Conservation (phyloP, 768 basidiomycete genomes). For the Coprinopsis marcescibilis region DNA sequence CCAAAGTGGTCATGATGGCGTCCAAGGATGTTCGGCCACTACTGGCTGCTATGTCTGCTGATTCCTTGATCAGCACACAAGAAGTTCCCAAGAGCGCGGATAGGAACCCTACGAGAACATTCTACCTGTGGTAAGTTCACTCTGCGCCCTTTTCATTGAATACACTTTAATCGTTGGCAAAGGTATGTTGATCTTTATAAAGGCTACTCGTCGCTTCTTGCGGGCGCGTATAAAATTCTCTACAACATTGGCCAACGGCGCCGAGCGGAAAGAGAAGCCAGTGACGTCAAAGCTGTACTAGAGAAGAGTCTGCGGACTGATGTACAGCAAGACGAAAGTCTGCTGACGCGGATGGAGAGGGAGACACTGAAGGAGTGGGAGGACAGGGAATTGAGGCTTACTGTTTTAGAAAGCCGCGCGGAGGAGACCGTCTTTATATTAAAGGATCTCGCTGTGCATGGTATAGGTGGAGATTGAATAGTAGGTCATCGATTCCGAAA, state of each 20-base stretch:
- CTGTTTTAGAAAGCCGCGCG: slow-evolving; percentile 76
- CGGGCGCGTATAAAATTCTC: slow-evolving; percentile 82
- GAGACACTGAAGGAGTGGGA: slow-evolving; percentile 73
- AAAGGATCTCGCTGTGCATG: slow-evolving; percentile 62
- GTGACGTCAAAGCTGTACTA: slow-evolving; percentile 63
- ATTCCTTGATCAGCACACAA: slow-evolving; percentile 84
- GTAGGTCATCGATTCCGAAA: not conserved
- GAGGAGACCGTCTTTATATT: slow-evolving; percentile 89
- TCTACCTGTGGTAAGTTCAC: slow-evolving; percentile 77
- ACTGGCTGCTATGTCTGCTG: slow-evolving; percentile 70
- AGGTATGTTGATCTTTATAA: slow-evolving; percentile 90
- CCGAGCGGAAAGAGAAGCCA: slow-evolving; percentile 65
- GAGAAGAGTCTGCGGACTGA: slow-evolving; percentile 79
- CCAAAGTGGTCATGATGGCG: slow-evolving; percentile 90
- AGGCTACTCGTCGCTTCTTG: slow-evolving; percentile 72
- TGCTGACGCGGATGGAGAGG: slow-evolving; percentile 71
- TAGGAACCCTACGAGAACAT: slow-evolving; percentile 81
- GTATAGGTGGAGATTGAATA: slow-evolving; percentile 42
- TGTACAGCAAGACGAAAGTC: slow-evolving; percentile 67
- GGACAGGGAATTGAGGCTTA: slow-evolving; percentile 65
- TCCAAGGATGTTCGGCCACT: slow-evolving; percentile 81
- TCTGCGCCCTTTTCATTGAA: not conserved
- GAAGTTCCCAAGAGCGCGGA: slow-evolving; percentile 90
- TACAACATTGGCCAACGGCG: slow-evolving; percentile 78
- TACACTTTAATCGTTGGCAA: slow-evolving; percentile 9